phyloP scores from a whole-genome alignment of 2,329 filamentous ascomycete genomes.

The Venturia carpophila region DNA sequence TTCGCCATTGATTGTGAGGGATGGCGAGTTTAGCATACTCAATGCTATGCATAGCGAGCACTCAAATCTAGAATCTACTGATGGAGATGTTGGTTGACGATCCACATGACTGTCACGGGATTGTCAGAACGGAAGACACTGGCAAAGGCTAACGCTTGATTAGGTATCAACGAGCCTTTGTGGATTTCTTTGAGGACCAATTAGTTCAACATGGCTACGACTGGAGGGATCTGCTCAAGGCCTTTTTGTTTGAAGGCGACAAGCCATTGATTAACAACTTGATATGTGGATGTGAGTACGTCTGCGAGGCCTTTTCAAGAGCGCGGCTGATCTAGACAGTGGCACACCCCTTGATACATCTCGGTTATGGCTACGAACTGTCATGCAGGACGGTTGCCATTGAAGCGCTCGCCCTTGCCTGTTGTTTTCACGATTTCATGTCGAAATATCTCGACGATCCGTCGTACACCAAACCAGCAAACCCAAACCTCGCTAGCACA shows the following conservation, averaged over 20 bases:
- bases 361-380: constrained; percentile 90
- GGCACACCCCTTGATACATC: constrained; percentile 85
- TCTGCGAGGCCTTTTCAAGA: constrained; percentile 1
- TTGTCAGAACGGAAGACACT: not conserved
- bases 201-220: constrained; percentile 70
- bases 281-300: constrained; percentile 62
- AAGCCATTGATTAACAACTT: constrained; percentile 75
- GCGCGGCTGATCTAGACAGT: constrained; percentile 43
- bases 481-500: constrained; percentile 37
- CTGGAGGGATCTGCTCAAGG: constrained; percentile 68
- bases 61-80: no score
- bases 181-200: constrained; percentile 94
- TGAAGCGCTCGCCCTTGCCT: constrained; percentile 69
- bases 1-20: no score
- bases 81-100: no score
- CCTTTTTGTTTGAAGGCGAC: constrained; percentile 68
- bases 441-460: constrained; percentile 63
- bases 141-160: not conserved
- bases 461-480: constrained; percentile 52
- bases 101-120: not conserved
- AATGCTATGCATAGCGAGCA: not conserved
- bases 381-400: constrained; percentile 78
- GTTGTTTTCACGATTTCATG: constrained; percentile 49
- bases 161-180: constrained; percentile 77
- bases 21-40: not conserved